A percentile compares a stretch with the other conserved stretches of the same genome.
phyloP scores from a whole-genome alignment of 73 alveolate genomes.

The Paramecium sonneborni region DNA sequence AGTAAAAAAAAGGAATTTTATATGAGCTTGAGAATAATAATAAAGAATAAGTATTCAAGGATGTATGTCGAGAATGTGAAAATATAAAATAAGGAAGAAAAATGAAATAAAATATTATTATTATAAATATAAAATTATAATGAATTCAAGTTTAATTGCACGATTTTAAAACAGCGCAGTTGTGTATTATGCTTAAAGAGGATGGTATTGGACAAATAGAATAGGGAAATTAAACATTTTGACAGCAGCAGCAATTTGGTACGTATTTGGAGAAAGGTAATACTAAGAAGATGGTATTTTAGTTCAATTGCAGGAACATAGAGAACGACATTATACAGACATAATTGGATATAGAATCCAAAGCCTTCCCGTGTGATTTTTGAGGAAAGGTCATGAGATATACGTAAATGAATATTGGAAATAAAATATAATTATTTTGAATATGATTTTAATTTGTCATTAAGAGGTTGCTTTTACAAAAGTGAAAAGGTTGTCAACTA shows the following conservation, averaged over 20 bases:
- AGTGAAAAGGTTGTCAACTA: background rate
- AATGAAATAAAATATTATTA: no score
- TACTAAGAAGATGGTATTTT: background rate
- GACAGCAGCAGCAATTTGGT: conserved; percentile 2
- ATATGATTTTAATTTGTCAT: background rate
- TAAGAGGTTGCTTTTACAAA: background rate
- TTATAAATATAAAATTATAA: background rate
- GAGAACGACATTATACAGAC: background rate
- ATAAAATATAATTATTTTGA: background rate
- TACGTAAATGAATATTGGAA: background rate
- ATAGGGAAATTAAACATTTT: background rate
- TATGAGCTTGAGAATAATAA: no score
- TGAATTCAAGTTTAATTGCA: background rate
- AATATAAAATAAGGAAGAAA: no score
- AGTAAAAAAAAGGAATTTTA: no score
- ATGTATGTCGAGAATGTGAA: background rate
- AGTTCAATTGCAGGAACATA: background rate
- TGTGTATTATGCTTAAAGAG: background rate
- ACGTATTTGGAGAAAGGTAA: background rate
- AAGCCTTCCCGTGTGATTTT: conserved; percentile 4
- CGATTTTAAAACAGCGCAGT: background rate
- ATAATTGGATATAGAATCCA: background rate
- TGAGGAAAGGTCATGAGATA: background rate
- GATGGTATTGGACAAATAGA: conserved; percentile 33
- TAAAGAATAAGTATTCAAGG: background rate